Percentiles rank a stretch among this genome's conserved stretches.
These are phyloP conservation scores for Sporisorium exsertum DNA, from an alignment of 1,284 basidiomycete genomes.

Conservation along the genomic window DNA sequence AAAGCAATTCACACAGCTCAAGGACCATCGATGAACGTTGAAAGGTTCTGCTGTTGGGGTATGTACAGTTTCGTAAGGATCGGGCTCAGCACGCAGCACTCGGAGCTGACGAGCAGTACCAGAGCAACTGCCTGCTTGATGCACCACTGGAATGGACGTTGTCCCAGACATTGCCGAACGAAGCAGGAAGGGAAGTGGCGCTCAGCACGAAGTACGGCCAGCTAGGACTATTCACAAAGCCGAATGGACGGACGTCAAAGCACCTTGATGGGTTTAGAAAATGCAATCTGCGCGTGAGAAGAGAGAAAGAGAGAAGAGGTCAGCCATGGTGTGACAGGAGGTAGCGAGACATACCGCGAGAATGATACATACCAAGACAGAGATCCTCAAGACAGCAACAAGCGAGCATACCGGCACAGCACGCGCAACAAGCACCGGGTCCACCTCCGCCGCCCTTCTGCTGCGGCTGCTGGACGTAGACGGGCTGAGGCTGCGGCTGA, in stretches of 20 bases:
- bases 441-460: conserved; percentile 43
- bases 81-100: neutral
- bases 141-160: neutral
- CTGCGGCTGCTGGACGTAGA: conserved; percentile 56
- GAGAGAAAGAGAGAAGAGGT: neutral
- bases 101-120: neutral
- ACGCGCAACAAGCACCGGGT: conserved; percentile 42
- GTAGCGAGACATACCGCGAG: no score
- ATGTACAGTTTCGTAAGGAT: conserved; percentile 2
- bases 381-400: conserved; percentile 59
- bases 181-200: neutral
- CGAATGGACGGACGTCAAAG: neutral
- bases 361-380: conserved; percentile 41
- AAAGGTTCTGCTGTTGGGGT: neutral
- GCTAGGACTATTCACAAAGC: neutral
- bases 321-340: neutral
- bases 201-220: neutral
- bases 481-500: conserved; percentile 56
- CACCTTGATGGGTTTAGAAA: conserved; percentile 18
- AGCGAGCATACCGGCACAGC: conserved; percentile 59
- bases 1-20: neutral
- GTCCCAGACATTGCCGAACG: neutral
- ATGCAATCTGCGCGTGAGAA: conserved; percentile 35
- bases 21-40: neutral
- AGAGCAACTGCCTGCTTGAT: neutral